phyloP scores from a whole-genome alignment of 768 basidiomycete species.

The Glaciozyma martinii region DNA sequence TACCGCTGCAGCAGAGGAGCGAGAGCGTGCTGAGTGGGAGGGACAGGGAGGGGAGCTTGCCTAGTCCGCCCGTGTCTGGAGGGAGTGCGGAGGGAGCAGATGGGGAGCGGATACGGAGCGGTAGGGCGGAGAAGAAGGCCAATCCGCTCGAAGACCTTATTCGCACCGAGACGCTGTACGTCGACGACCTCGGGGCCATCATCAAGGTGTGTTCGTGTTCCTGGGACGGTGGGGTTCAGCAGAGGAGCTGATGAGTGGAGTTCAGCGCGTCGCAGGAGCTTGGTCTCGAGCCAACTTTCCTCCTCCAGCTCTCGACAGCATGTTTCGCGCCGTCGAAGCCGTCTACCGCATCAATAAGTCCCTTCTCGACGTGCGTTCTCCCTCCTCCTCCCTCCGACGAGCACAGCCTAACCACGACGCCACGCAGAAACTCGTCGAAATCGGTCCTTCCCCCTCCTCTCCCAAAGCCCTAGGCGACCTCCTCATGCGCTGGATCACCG shows the following conservation, averaged over 20 bases:
- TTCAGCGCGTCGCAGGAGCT: slow-evolving; percentile 88
- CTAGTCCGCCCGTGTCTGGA: no score
- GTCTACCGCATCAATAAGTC: slow-evolving; percentile 85
- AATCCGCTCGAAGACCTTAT: slow-evolving; percentile 88
- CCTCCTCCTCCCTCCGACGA: slow-evolving; percentile 14
- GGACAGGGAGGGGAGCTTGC: no score
- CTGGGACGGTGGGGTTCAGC: background rate
- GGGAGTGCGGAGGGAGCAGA: no score
- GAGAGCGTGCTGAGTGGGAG: no score
- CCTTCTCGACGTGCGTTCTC: slow-evolving; percentile 56
- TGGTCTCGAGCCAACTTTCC: slow-evolving; percentile 95
- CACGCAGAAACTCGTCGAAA: slow-evolving; percentile 78
- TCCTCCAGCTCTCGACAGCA: slow-evolving; percentile 76
- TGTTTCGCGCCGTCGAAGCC: slow-evolving; percentile 88
- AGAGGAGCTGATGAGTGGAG: background rate
- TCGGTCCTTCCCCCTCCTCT: slow-evolving; percentile 81
- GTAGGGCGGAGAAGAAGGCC: background rate
- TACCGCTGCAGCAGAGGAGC: no score
- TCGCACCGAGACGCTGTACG: slow-evolving; percentile 85
- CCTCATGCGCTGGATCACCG: slow-evolving; percentile 95
- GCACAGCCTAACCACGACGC: background rate
- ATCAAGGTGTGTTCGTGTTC: slow-evolving; percentile 62
- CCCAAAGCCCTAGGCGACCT: slow-evolving; percentile 91
- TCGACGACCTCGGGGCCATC: slow-evolving; percentile 77
- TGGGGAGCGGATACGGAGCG: no score